Percentiles rank a stretch among this genome's conserved stretches.
Evolutionary conservation across 179 eudicot species (phyloP).

Genomic region (Nepenthes alata): DNA sequence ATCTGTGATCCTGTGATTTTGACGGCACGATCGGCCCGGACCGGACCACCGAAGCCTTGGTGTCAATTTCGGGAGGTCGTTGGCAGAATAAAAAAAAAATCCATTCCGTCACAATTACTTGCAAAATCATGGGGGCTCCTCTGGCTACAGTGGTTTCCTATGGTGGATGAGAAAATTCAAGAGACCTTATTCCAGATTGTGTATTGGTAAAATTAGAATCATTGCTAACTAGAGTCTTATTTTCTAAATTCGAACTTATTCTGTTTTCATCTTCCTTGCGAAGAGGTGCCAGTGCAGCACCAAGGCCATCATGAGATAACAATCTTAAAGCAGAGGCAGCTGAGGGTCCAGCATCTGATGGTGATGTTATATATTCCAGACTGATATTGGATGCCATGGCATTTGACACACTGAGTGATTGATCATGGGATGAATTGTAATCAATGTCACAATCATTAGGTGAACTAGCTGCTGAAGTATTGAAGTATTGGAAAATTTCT

Average conservation of each 20-base stretch:
- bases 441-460: slow-evolving; percentile 11
- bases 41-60: too few species aligned
- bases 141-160: slow-evolving; percentile 26
- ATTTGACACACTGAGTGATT: slow-evolving; percentile 10
- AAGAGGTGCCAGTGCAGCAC: slow-evolving; percentile 15
- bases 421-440: slow-evolving; percentile 3
- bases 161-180: slow-evolving; percentile 24
- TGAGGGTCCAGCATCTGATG: slow-evolving; percentile 11
- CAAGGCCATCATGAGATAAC: slow-evolving; percentile 18
- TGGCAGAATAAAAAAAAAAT: too few species aligned
- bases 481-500: slow-evolving; percentile 22
- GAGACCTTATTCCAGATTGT: slow-evolving; percentile 27
- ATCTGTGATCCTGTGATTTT: too few species aligned
- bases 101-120: too few species aligned
- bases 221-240: slow-evolving; percentile 13
- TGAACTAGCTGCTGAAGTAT: slow-evolving; percentile 23
- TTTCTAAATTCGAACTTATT: slow-evolving; percentile 13
- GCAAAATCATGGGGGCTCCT: slow-evolving; percentile 20
- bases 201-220: slow-evolving; percentile 18
- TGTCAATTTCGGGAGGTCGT: too few species aligned
- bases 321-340: slow-evolving; percentile 17
- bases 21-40: too few species aligned
- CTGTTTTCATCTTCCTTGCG: slow-evolving; percentile 19
- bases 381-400: slow-evolving; percentile 8
- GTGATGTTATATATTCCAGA: slow-evolving; percentile 14